Evolutionary conservation across 345 rosid genomes (phyloP).

Genomic region (Lepidium aucheri): DNA sequence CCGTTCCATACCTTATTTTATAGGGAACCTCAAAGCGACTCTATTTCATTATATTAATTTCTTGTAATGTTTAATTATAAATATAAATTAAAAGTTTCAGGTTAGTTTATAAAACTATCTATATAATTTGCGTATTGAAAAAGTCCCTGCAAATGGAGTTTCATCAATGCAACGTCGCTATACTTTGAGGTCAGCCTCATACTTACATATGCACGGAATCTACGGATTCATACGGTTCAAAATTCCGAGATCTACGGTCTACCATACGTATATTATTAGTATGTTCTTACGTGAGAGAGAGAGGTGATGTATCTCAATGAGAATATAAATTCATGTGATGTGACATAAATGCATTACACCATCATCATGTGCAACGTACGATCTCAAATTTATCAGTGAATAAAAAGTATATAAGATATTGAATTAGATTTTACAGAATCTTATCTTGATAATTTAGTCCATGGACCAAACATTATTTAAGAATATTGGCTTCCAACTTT

Average conservation of each 20-base stretch:
- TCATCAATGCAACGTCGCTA: background rate
- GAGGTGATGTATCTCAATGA: slow-evolving; percentile 11
- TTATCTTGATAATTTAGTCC: slow-evolving; percentile 20
- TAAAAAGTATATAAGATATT: slow-evolving; percentile 7
- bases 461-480: slow-evolving; percentile 21
- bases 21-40: too few relatives aligned
- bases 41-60: too few relatives aligned
- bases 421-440: slow-evolving; percentile 24
- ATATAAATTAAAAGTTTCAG: too few relatives aligned
- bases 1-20: too few relatives aligned
- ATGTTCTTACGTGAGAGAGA: slow-evolving; percentile 19
- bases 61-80: too few relatives aligned
- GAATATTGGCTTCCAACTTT: too few relatives aligned
- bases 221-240: background rate
- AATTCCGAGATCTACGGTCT: slow-evolving; percentile 14
- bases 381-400: slow-evolving; percentile 6
- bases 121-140: background rate
- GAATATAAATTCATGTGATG: slow-evolving; percentile 24
- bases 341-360: slow-evolving; percentile 24
- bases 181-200: background rate
- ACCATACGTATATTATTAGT: slow-evolving; percentile 6
- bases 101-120: background rate
- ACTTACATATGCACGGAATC: slow-evolving; percentile 2
- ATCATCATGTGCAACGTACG: slow-evolving; percentile 27
- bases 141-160: background rate